Evolutionary conservation across 306 rosid genomes (phyloP), one percentile per base, ranked within the genome.

Genomic region (Pyrus pyrifolia): DNA sequence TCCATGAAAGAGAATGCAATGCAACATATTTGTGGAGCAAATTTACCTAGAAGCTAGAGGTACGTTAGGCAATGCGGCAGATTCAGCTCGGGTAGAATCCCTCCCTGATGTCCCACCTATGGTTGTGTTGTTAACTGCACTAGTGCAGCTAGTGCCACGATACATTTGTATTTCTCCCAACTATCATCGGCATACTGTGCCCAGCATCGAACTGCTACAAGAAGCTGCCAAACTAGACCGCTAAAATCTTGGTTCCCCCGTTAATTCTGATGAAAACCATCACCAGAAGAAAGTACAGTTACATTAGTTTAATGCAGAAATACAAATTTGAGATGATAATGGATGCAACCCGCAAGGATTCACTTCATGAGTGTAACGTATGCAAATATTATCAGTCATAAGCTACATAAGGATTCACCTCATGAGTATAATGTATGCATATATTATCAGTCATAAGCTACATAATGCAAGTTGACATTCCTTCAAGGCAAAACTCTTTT

Each of bases 121-220:
- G 64, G 87, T 79, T 84, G 79, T 86, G 88, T 86, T 90, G 72
- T 88, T 90, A 82, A 94, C 94, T 91, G 98, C 96, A 94, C 97
- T 81, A 89, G 91, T 80, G 94, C 94, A 87, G 91, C 94, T 78
- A 76, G 89, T 82, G 87, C 85, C 78, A 86, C 86, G 97, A 91
- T 88, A 85, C 96, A 94, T 87, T 75, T 91, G 97, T 97, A 94
- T 94, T 85, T 87, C 93, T 89, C 86, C 93, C 72, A 84, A 87
- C 90, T 88, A 86, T 90, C 80, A 86, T 85, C 91, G 70, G 97
- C 97, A 94, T 91, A 87, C 93, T 94, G 84, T 90, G 85, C 91
- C 83, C 89, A 83, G 93, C 96, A 87, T 90, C 83, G 83, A 82
- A 85, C 83, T 72, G 70, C 83, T 82, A 83, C 52, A 80, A 74